A percentile compares a stretch with the other conserved stretches of the same genome.
phyloP scores from a whole-genome alignment of 352 stramenopile species.

The Phytophthora nicotianae region DNA sequence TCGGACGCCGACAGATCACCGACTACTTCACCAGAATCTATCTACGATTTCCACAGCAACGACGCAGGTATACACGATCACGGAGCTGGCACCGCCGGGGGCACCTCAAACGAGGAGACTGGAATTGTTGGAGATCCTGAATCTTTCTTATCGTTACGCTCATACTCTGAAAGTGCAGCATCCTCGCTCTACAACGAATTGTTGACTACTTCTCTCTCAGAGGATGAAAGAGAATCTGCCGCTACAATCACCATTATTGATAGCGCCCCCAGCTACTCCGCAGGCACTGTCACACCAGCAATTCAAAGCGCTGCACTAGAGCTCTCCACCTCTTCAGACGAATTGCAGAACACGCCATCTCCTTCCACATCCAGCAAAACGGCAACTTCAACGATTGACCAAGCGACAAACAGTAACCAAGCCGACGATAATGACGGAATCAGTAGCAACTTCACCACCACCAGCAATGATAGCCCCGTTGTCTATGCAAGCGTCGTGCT shows the following conservation, averaged over 20 bases:
- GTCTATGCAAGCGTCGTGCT: conserved; percentile 48
- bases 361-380: conserved; percentile 13
- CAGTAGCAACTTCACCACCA: background rate
- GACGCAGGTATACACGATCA: background rate
- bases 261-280: conserved; percentile 4
- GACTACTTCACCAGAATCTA: background rate
- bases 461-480: conserved; percentile 14
- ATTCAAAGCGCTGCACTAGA: conserved; percentile 14
- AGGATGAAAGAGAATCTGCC: background rate
- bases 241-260: background rate
- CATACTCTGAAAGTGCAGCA: background rate
- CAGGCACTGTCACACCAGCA: conserved; percentile 5
- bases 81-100: background rate
- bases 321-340: conserved; percentile 2
- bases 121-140: background rate
- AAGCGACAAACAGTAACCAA: background rate
- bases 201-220: background rate
- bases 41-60: background rate
- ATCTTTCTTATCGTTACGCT: background rate
- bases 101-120: background rate
- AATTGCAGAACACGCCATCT: conserved; percentile 14
- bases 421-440: background rate
- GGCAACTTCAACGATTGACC: background rate
- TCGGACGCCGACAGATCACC: background rate
- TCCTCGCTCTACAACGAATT: background rate